These are phyloP conservation scores for Chaetomiaceae sp. DNA, from an alignment of 2,329 filamentous ascomycete genomes.

Conservation along the genomic window DNA sequence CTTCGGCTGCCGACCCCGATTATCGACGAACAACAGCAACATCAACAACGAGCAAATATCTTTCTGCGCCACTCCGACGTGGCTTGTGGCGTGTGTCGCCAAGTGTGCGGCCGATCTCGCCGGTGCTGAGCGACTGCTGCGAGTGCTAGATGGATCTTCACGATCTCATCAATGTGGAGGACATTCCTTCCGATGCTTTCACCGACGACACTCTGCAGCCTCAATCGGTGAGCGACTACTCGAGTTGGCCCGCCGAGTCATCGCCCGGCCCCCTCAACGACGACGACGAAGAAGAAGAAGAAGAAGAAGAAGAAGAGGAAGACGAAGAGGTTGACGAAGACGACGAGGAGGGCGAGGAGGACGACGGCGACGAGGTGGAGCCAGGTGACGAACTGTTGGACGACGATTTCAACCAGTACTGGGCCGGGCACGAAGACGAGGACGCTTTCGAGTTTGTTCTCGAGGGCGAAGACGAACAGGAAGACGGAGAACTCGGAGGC, in stretches of 20 bases:
- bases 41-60: no score
- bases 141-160: neutral
- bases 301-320: neutral
- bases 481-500: neutral
- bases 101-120: no score
- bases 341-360: neutral
- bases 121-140: no score
- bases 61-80: no score
- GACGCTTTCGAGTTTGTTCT: no score
- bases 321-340: neutral
- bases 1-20: no score
- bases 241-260: constrained; percentile 1
- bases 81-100: no score
- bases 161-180: constrained; percentile 2
- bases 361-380: neutral
- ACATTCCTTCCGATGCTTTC: constrained; percentile 2
- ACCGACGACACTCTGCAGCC: constrained; percentile 4
- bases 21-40: no score
- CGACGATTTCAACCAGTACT: no score
- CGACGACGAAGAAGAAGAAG: neutral
- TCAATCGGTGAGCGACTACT: neutral
- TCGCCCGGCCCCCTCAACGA: neutral
- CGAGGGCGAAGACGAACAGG: neutral
- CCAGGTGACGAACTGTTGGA: no score
- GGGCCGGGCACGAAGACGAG: neutral